Conservation (phyloP, 1,139 yeast species). For the Sugiyamaella grinbergsii region DNA sequence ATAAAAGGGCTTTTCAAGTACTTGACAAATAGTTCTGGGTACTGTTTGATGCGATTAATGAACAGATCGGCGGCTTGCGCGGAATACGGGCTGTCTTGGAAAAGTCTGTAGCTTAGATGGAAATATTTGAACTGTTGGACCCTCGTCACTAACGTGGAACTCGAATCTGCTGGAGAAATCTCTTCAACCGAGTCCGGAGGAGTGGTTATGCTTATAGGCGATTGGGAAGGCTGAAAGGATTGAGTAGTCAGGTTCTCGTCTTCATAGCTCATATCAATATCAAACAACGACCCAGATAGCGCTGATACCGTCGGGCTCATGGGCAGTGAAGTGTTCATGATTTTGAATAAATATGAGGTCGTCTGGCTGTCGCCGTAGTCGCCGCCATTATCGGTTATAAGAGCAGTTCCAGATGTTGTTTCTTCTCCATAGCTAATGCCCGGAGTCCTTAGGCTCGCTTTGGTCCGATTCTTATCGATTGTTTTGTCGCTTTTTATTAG, state of each 20-base stretch:
- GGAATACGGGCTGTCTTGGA: background rate
- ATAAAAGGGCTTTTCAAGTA: conserved; percentile 23
- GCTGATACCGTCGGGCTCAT: background rate
- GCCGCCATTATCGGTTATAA: conserved; percentile 1
- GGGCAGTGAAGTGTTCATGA: conserved; percentile 9
- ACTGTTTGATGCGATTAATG: conserved; percentile 21
- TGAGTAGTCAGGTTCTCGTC: too few species aligned
- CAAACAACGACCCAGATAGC: background rate
- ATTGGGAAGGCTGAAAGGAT: background rate
- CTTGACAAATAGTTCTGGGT: conserved; percentile 24
- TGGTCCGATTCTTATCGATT: background rate
- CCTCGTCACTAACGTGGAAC: background rate
- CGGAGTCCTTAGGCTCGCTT: conserved; percentile 1
- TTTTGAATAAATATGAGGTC: conserved; percentile 7
- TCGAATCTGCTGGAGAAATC: background rate
- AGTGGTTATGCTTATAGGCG: background rate
- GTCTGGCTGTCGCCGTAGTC: background rate
- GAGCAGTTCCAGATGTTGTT: conserved; percentile 62
- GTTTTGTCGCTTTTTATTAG: conserved; percentile 4
- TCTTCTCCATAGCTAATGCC: conserved; percentile 49
- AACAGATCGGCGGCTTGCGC: conserved; percentile 13
- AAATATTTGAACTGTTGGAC: conserved; percentile 8
- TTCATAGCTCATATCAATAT: conserved; percentile 1
- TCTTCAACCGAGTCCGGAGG: conserved; percentile 9
- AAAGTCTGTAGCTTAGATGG: background rate